Evolutionary conservation across 352 stramenopile genomes (phyloP).

Genomic region (Pythium sukuiense): DNA sequence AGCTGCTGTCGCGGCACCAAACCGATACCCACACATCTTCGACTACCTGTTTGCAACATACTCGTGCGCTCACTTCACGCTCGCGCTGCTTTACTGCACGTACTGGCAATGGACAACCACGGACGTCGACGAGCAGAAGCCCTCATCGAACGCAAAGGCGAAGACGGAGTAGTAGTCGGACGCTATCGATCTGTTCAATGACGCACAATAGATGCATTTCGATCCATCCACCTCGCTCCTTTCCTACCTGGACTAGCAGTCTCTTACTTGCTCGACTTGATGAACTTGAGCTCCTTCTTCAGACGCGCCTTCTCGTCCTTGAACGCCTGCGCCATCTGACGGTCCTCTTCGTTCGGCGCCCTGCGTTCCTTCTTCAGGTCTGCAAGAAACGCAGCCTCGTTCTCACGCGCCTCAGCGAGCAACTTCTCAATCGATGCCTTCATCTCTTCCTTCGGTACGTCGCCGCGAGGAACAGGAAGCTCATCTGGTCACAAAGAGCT

Average conservation of each 20-base stretch:
- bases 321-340: conserved; percentile 81
- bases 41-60: conserved; percentile 85
- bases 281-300: conserved; percentile 84
- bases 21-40: conserved; percentile 78
- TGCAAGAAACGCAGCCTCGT: conserved; percentile 76
- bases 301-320: conserved; percentile 85
- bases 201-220: conserved; percentile 2
- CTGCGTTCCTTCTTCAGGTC: conserved; percentile 67
- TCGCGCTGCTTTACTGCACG: conserved; percentile 73
- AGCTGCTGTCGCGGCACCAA: conserved; percentile 41
- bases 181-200: not conserved
- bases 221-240: not conserved
- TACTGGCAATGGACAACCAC: conserved; percentile 80
- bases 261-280: conserved; percentile 61
- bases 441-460: conserved; percentile 61
- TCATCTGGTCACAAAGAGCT: conserved; percentile 28
- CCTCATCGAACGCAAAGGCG: conserved; percentile 11
- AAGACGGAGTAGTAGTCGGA: conserved; percentile 9
- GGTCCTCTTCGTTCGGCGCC: conserved; percentile 61
- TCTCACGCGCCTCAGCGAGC: conserved; percentile 69
- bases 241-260: not conserved
- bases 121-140: conserved; percentile 14
- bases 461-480: conserved; percentile 52
- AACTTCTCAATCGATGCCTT: conserved; percentile 77
- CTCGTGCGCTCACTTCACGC: conserved; percentile 74